These are phyloP conservation scores for Scedosporium aurantiacum DNA, from an alignment of 2,329 filamentous ascomycete genomes.

Conservation along the genomic window DNA sequence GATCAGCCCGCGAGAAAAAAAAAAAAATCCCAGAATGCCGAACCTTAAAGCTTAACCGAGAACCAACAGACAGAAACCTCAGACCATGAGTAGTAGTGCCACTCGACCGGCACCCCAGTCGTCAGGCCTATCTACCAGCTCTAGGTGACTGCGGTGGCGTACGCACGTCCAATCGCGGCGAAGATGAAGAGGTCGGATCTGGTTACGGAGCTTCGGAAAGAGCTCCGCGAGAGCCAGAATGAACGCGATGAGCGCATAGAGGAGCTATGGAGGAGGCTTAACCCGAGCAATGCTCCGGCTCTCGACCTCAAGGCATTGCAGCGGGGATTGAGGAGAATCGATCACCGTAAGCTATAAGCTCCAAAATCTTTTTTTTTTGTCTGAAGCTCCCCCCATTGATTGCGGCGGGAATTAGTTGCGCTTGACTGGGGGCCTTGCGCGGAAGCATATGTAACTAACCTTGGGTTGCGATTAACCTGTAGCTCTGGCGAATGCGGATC, in stretches of 20 bases:
- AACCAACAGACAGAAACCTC: not conserved
- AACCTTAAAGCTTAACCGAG: not conserved
- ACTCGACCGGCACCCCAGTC: not conserved
- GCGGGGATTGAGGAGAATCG: conserved; percentile 74
- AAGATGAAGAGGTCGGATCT: conserved; percentile 26
- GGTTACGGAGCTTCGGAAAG: conserved; percentile 43
- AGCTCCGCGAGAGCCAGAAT: conserved; percentile 66
- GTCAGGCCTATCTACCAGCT: not conserved
- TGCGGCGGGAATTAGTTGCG: too few relatives aligned
- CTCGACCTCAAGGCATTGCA: conserved; percentile 77
- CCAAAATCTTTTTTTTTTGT: not conserved
- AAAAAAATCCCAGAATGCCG: not conserved
- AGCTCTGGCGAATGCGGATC: conserved; percentile 82
- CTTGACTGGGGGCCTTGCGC: not conserved
- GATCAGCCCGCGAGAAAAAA: not conserved
- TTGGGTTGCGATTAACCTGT: conserved; percentile 7
- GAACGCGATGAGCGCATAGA: conserved; percentile 73
- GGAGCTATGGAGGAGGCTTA: conserved; percentile 73
- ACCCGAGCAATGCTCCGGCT: conserved; percentile 64
- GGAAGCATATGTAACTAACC: not conserved
- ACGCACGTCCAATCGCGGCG: not conserved
- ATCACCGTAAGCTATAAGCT: conserved; percentile 58
- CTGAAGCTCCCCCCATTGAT: too few relatives aligned
- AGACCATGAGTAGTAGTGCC: not conserved
- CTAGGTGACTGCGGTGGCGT: not conserved